Conservation (phyloP, 495 filamentous ascomycete genomes). For the Aspergillus carlsbadensis region DNA sequence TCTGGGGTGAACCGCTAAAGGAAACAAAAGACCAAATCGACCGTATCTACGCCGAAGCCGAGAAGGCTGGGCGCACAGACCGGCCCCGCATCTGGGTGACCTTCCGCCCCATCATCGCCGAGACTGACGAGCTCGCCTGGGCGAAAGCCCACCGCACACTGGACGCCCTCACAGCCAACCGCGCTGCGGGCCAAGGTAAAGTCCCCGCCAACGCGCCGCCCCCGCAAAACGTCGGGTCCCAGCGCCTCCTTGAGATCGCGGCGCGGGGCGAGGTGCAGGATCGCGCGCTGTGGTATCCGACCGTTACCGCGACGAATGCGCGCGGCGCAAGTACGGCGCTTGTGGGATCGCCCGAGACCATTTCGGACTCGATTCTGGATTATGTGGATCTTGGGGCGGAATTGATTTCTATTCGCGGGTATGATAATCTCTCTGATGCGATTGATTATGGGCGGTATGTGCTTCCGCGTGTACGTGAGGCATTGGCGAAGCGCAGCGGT, state of each 20-base stretch:
- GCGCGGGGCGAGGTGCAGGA: slow-evolving; percentile 53
- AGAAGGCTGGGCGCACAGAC: slow-evolving; percentile 42
- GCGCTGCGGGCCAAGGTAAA: slow-evolving; percentile 30
- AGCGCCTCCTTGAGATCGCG: slow-evolving; percentile 52
- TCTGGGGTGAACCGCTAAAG: slow-evolving; percentile 57
- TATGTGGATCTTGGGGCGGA: slow-evolving; percentile 54
- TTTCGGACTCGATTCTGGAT: slow-evolving; percentile 49
- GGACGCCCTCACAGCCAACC: slow-evolving; percentile 35
- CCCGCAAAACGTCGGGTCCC: slow-evolving; percentile 54
- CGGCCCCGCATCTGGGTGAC: slow-evolving; percentile 56
- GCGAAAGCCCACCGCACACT: slow-evolving; percentile 50
- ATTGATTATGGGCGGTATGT: slow-evolving; percentile 54
- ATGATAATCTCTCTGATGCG: slow-evolving; percentile 55
- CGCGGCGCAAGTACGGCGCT: slow-evolving; percentile 55
- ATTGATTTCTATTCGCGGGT: slow-evolving; percentile 53
- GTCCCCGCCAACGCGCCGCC: slow-evolving; percentile 28
- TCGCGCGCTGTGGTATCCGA: slow-evolving; percentile 55
- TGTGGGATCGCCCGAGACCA: slow-evolving; percentile 49
- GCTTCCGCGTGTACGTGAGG: slow-evolving; percentile 44
- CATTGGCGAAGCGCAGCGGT: slow-evolving; percentile 27
- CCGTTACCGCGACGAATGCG: slow-evolving; percentile 54
- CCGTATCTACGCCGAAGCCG: slow-evolving; percentile 50
- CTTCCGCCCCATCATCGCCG: slow-evolving; percentile 53
- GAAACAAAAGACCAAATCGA: slow-evolving; percentile 56
- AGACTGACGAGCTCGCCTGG: slow-evolving; percentile 56